Evolutionary conservation across 805 yeast species (phyloP), one percentile per base, ranked within the genome.

Genomic region (Zygosaccharomyces rouxii): DNA sequence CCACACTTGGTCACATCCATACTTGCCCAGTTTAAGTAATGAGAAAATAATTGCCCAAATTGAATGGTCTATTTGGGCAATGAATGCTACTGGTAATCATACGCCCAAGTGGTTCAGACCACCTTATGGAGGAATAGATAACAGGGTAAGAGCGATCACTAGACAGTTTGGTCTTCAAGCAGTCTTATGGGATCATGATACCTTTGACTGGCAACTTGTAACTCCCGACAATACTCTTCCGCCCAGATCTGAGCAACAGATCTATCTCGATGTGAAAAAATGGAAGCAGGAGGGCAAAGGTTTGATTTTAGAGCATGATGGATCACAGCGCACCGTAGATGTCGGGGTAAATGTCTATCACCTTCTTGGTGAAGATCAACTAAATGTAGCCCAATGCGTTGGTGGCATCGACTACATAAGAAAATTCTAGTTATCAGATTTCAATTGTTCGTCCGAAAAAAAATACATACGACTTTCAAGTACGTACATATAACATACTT

Each of bases 41-140:
- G 92, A 89, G 67, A 79, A 87, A 52, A 80, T 92, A 16, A 81
- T 86, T 48, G 96, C 97, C 0, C 96, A 92, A 64, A 69, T 92
- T 33, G 84, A 90, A 66, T 92, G 99, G 99, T 83, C 95, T 1
- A 81, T 89, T 28, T 92, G 97, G 97, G 97, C 97, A 4, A 87
- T 90, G 89, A 90, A 92, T 70, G 97, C 97, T 1, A 89, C 97
- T 0, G 86, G 88, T 0, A 74, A 82, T 23, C 90, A 89, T 59
- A 63, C 86, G 7, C 99, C 99, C 5, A 84, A 84, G 60, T 92
- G 92, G 86, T 92, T 86, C 66, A 77, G 99, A 56, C 99, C 99
- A 0, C 99, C 99, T 0, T 92, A 88, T 63, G 99, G 98, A 0
- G 97, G 96, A 0, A 75, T 88, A 29, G 99, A 92, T 69, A 84